Evolutionary conservation across 73 alveolate genomes (phyloP).

Genomic region (Loxodes magnus): DNA sequence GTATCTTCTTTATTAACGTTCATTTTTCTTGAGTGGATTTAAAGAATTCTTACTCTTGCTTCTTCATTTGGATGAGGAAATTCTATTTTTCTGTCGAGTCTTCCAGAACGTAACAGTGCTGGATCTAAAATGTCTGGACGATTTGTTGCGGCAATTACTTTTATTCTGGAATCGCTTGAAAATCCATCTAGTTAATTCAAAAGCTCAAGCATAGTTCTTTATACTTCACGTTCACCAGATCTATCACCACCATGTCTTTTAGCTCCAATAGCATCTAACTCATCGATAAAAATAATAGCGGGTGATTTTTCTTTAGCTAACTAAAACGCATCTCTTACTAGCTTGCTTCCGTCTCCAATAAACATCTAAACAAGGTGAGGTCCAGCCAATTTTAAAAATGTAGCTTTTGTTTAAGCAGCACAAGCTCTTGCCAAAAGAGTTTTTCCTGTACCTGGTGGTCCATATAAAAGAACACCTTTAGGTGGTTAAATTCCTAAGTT

Average conservation of each 20-base stretch:
- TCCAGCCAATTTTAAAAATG: constrained; percentile 98
- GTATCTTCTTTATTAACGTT: constrained; percentile 89
- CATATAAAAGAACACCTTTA: constrained; percentile 98
- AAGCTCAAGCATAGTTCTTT: constrained; percentile 99
- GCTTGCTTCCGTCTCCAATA: constrained; percentile 99
- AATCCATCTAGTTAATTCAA: constrained; percentile 98
- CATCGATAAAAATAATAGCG: constrained; percentile 97
- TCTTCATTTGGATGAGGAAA: constrained; percentile 99
- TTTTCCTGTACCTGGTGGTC: constrained; percentile 99
- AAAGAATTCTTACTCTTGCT: constrained; percentile 94
- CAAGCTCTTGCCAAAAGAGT: constrained; percentile 99
- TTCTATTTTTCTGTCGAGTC: constrained; percentile 99
- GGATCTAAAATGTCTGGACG: constrained; percentile 99
- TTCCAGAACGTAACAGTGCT: constrained; percentile 98
- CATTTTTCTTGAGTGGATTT: constrained; percentile 99
- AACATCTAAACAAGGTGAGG: constrained; percentile 98
- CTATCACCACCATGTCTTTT: constrained; percentile 81
- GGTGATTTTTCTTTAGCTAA: constrained; percentile 98
- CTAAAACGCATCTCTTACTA: constrained; percentile 99
- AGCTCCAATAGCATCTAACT: constrained; percentile 99
- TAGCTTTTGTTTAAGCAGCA: constrained; percentile 97
- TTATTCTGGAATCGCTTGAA: constrained; percentile 84
- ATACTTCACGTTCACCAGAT: constrained; percentile 98
- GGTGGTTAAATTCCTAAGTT: constrained; percentile 99
- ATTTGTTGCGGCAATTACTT: constrained; percentile 89